Conservation (phyloP, 2,329 filamentous ascomycete species). For the Trichoderma sp. region DNA sequence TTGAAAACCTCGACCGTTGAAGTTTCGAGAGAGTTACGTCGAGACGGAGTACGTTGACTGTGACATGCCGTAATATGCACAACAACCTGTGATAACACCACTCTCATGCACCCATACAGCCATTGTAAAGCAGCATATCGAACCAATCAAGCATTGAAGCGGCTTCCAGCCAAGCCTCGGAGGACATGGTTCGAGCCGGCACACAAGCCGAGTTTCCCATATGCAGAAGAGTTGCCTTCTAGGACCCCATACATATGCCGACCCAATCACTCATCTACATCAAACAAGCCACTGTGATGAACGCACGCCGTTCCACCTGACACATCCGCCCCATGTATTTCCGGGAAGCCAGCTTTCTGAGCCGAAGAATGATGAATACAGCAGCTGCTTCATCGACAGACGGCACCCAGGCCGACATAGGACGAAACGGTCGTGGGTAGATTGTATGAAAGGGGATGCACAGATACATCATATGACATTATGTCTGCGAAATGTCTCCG, state of each 20-base stretch:
- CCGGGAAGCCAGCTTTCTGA: background rate
- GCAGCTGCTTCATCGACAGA: background rate
- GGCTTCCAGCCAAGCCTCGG: background rate
- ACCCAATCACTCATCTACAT: background rate
- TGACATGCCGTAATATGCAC: background rate
- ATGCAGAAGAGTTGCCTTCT: background rate
- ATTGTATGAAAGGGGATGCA: background rate
- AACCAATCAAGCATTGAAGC: background rate
- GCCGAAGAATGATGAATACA: background rate
- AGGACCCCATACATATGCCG: background rate
- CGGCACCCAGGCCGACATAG: background rate
- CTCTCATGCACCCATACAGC: background rate
- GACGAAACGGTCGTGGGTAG: background rate
- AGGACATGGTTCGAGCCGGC: background rate
- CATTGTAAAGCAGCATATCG: background rate
- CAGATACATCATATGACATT: background rate
- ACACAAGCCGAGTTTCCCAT: background rate
- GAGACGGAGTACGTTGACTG: no score
- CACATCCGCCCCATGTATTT: background rate
- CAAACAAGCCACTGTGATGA: background rate
- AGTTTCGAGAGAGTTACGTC: background rate
- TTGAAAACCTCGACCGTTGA: no score
- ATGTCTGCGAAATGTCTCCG: constrained; percentile 3
- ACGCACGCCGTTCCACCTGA: background rate
- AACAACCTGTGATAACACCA: background rate